Evolutionary conservation across 2,329 filamentous ascomycete species (phyloP).

Genomic region (Fusarium lateritium): DNA sequence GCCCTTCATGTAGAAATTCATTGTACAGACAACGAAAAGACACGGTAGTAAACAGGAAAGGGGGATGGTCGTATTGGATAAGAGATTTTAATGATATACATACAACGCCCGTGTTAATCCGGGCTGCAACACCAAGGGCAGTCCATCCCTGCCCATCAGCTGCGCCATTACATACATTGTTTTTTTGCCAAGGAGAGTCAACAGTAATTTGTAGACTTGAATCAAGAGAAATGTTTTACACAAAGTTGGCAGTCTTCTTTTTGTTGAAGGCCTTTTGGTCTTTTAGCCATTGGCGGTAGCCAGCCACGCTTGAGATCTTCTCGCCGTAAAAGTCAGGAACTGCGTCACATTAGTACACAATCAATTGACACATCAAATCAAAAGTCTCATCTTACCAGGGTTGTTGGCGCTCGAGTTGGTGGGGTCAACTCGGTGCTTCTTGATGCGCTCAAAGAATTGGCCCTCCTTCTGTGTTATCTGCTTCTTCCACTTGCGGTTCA

Average conservation of each 20-base stretch:
- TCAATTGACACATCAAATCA: not conserved
- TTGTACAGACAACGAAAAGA: constrained; percentile 5
- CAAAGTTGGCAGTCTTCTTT: constrained; percentile 82
- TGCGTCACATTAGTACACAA: constrained; percentile 50
- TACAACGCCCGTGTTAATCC: constrained; percentile 46
- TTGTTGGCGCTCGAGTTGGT: constrained; percentile 90
- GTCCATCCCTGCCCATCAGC: constrained; percentile 36
- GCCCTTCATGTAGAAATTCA: constrained; percentile 63
- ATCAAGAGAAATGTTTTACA: constrained; percentile 57
- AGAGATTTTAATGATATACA: constrained; percentile 50
- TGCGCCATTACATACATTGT: constrained; percentile 45
- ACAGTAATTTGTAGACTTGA: constrained; percentile 1
- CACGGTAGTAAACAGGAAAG: constrained; percentile 32
- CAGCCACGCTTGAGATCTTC: constrained; percentile 93
- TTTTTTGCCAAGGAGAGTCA: constrained; percentile 30
- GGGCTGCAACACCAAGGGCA: constrained; percentile 30
- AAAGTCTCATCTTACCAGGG: constrained; percentile 67
- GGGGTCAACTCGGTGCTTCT: constrained; percentile 92
- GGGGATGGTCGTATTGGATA: constrained; percentile 40
- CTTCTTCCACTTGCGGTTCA: constrained; percentile 78
- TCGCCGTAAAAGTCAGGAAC: constrained; percentile 99
- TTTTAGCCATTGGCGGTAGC: constrained; percentile 96
- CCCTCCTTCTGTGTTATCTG: constrained; percentile 92
- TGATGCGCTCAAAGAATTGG: constrained; percentile 92
- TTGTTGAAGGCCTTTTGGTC: constrained; percentile 98